Evolutionary conservation across 495 filamentous ascomycete species (phyloP), one percentile per base, ranked within the genome.

Genomic region (Hypoxylon cercidicola): DNA sequence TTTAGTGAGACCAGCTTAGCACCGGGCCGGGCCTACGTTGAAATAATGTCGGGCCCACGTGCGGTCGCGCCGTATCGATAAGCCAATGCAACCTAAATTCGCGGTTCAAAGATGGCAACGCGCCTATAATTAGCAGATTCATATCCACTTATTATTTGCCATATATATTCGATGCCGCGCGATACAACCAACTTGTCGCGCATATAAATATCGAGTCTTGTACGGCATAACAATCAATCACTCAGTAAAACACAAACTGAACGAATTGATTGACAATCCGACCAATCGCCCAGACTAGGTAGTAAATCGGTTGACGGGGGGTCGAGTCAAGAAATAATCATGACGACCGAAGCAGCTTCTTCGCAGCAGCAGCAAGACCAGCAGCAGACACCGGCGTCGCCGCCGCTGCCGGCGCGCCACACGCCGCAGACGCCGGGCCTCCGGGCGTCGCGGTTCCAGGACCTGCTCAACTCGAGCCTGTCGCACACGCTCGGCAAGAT

Each of bases 401-500:
- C 87, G 4, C 88, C 85, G n/a, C 74, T 84, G 2, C 84, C 85
- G 19, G 72, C 78, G 25, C 80, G 85, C 11, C 88, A 88, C 35
- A 79, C 84, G 30, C 70, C 87, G 18, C 77, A 81, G 63, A 82
- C 88, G 1, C 91, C 90, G 0, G 93, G 93, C 45, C 88, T 85
- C 4, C 92, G 92, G 77, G 93, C 93, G 15, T 75, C 83, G 13
- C 85, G 86, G 35, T 82, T 97, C 35, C 82, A 87, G 63, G 83
- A 87, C 41, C 81, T 95, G 45, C 94, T 91, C 76, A 78, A 81
- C 39, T 80, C 87, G 35, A 88, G 90, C 0, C 82, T 96, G 12
- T 78, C 80, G 10, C 83, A 89, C 60, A 91, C 92, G 1, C 82
- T 96, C 4, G 84, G 82, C 56, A 89, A 90, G 61, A 87, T 92